Evolutionary conservation across 495 filamentous ascomycete species (phyloP).

Genomic region (Podospora comata): DNA sequence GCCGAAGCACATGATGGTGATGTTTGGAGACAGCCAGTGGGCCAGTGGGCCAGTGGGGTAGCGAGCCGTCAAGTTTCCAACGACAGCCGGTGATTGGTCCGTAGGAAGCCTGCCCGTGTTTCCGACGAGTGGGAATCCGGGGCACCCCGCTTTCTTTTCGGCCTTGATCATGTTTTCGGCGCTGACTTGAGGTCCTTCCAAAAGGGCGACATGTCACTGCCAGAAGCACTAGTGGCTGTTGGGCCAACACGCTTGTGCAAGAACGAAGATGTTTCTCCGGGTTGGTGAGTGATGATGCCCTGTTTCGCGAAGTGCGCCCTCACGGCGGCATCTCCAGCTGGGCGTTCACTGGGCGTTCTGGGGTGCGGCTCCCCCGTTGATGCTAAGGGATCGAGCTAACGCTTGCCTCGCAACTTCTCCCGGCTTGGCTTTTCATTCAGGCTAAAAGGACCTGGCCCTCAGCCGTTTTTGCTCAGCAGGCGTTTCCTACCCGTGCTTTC

Average conservation of each 20-base stretch:
- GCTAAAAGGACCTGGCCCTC: constrained; percentile 18
- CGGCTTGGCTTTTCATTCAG: constrained; percentile 31
- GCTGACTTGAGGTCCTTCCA: background rate
- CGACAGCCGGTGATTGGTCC: constrained; percentile 14
- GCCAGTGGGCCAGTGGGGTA: background rate
- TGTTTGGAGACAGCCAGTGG: background rate
- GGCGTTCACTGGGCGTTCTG: background rate
- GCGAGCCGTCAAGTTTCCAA: background rate
- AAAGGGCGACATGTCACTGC: background rate
- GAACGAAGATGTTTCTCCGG: constrained; percentile 6
- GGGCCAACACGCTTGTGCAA: constrained; percentile 8
- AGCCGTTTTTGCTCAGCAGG: background rate
- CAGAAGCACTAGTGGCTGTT: constrained; percentile 10
- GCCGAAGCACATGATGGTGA: constrained; percentile 5
- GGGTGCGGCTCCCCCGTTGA: background rate
- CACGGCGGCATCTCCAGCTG: background rate
- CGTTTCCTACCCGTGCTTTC: background rate
- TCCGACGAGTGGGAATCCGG: constrained; percentile 12
- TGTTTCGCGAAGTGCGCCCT: background rate
- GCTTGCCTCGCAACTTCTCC: constrained; percentile 17
- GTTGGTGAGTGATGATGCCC: constrained; percentile 1
- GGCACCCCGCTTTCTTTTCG: background rate
- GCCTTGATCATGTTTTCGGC: background rate
- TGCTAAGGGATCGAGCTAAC: background rate
- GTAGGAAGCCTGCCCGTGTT: constrained; percentile 21